Conservation (phyloP, 2,329 filamentous ascomycete species). For the Exophiala calicioides region DNA sequence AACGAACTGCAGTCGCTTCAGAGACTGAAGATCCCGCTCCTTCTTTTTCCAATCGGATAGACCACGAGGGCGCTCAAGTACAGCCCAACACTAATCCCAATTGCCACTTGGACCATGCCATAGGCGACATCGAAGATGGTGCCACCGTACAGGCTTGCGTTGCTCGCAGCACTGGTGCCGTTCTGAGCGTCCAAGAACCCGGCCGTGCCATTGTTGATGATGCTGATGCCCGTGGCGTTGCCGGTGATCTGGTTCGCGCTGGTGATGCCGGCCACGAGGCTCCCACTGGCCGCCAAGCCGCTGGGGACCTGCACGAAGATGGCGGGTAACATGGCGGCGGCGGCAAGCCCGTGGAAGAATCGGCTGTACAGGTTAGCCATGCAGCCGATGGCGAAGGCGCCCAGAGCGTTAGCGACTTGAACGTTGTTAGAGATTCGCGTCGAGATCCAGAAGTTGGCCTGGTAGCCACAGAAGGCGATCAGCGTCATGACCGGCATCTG, state of each 20-base stretch:
- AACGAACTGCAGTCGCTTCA: too few relatives aligned
- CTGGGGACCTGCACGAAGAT: conserved; percentile 72
- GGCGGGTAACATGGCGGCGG: conserved; percentile 80
- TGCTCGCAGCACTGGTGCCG: conserved; percentile 1
- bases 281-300: conserved; percentile 60
- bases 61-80: conserved; percentile 50
- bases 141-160: conserved; percentile 31
- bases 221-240: conserved; percentile 46
- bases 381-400: conserved; percentile 73
- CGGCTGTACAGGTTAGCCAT: conserved; percentile 78
- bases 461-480: conserved; percentile 72
- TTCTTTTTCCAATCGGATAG: conserved; percentile 49
- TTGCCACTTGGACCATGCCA: conserved; percentile 51
- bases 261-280: conserved; percentile 57
- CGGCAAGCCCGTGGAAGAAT: conserved; percentile 72
- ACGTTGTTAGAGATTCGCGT: conserved; percentile 67
- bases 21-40: conserved; percentile 50
- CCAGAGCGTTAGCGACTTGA: conserved; percentile 75
- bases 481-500: conserved; percentile 74
- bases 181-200: conserved; percentile 27
- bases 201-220: conserved; percentile 42
- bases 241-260: conserved; percentile 44
- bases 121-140: conserved; percentile 47
- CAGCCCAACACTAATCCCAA: conserved; percentile 50
- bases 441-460: conserved; percentile 72